Base-by-base conservation (phyloP, 1,284 basidiomycete species). In the Wolfiporia cocos region DNA sequence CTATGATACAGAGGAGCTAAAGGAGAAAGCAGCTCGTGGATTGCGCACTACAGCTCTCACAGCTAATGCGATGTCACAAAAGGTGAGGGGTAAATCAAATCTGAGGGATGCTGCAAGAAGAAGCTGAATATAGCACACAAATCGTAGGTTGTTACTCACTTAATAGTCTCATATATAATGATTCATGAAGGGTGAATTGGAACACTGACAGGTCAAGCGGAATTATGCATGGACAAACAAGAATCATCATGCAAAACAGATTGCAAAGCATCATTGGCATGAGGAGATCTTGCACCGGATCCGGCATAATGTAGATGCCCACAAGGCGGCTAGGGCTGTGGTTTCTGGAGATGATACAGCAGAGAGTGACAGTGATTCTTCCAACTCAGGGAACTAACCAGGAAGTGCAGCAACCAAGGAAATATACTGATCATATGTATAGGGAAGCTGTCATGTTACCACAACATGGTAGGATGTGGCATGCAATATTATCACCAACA, bases 201-300 rank as follows among this genome's bases (percentile, higher is more conserved):
- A 65, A 31, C 66, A 69, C 37, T 41, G 56, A 1, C 39, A 39
- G 2, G 52, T 64, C 3, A 71, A 72, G 35, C 24, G 39, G 0
- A 56, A 62, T n/a, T 68, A 65, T 43, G 29, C 41, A 1, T 49
- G 47, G 2, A 64, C 58, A 1, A 64, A 62, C 41, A 68, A 66
- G 37, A 50, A 49, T n/a, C 38, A 56, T 4, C 50, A 51, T 17
- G 35, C 45, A 0, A 9, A 11, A 0, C 58, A 62, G n/a, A 63
- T 71, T 24, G 47, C 61, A 5, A 41, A 38, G 29, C 47, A 43
- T 17, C 37, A 46, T 26, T 41, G 30, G 5, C 44, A 46, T 10
- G 48, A 35, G 14, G 26, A 22, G 14, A 21, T 42, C n/a, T 21
- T 50, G 10, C 30, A 21, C 6, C 18, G 9, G 15, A 34, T 28